Percentiles rank a stretch among this genome's conserved stretches.
Conservation (phyloP, 2,329 filamentous ascomycete species). For the Lasiodiplodia citricola region DNA sequence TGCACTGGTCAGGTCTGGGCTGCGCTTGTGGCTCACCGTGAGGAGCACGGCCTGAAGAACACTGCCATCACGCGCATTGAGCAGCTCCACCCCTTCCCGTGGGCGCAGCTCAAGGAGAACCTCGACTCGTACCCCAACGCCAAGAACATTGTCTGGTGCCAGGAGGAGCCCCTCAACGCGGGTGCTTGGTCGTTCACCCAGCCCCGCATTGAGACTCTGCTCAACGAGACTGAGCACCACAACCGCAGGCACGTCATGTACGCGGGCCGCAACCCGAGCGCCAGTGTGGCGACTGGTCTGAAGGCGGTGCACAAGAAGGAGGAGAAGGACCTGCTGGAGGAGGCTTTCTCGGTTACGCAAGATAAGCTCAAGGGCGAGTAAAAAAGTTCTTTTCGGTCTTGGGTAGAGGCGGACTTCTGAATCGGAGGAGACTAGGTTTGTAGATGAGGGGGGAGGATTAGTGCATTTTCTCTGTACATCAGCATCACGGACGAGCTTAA, state of each 20-base stretch:
- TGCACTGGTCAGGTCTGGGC: constrained; percentile 95
- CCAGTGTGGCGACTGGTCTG: constrained; percentile 89
- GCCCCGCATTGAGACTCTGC: constrained; percentile 92
- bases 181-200: constrained; percentile 98
- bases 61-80: constrained; percentile 94
- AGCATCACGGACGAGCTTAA: constrained; percentile 9
- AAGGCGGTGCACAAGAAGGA: constrained; percentile 91
- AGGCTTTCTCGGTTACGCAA: constrained; percentile 67
- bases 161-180: constrained; percentile 97
- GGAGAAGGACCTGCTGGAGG: constrained; percentile 79
- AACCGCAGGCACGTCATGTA: constrained; percentile 97
- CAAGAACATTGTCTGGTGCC: constrained; percentile 95
- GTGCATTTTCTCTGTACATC: constrained; percentile 24
- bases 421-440: neutral
- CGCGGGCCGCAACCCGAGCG: constrained; percentile 90
- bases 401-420: neutral
- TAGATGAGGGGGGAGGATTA: constrained; percentile 17
- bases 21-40: constrained; percentile 87
- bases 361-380: constrained; percentile 71
- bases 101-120: constrained; percentile 95
- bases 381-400: neutral
- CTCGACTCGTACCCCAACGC: constrained; percentile 96
- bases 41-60: constrained; percentile 83
- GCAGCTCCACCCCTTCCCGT: constrained; percentile 98
- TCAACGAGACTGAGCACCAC: constrained; percentile 92